Evolutionary conservation across 2,329 filamentous ascomycete genomes (phyloP), one percentile per base, ranked within the genome.

Genomic region (Coniosporium tulheliwenetii): DNA sequence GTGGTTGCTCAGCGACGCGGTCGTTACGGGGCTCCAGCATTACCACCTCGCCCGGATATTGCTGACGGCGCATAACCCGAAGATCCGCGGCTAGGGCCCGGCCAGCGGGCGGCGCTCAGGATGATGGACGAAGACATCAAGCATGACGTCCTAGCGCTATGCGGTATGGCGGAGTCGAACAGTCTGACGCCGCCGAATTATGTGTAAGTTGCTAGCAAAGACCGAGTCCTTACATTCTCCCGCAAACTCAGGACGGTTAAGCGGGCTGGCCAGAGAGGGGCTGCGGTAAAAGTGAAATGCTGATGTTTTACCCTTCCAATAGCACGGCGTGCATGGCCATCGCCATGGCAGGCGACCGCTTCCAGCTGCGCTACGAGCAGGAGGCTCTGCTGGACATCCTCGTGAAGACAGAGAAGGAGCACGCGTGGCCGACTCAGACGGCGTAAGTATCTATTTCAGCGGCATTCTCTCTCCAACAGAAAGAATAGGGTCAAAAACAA

Each of bases 1-100:
- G 2, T 72, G 71, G 60, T 73, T 75, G 49, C 59, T 72, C 10
- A 69, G 66, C 36, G 69, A 70, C 68, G 75, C 48, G 60, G 68
- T 70, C 41, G 72, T 75, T 5, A 71, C 74, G 8, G 76, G 74
- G 0, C 60, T 74, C 12, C 74, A 76, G 40, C 74, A 79, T 51
- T 68, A 74, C 47, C 68, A 75, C 42, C 61, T 79, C 2, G 71
- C 73, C 0, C 63, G 67, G 34, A 66, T 78, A 5, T 65, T 79
- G 30, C 61, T 79, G 1, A 59, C 66, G 13, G 69, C 70, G 15
- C 73, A 74, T 45, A 67, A 77, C 48, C 73, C 71, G 0, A 66
- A 58, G 7, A 58, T 70, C 72, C 71, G 0, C 61, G 63, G 35
- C 55, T 76, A 1, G 73, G 70, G 36, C 57, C 36, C 16, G 45